These are phyloP conservation scores for Populus davidiana DNA, from an alignment of 345 rosid genomes.

Conservation along the genomic window DNA sequence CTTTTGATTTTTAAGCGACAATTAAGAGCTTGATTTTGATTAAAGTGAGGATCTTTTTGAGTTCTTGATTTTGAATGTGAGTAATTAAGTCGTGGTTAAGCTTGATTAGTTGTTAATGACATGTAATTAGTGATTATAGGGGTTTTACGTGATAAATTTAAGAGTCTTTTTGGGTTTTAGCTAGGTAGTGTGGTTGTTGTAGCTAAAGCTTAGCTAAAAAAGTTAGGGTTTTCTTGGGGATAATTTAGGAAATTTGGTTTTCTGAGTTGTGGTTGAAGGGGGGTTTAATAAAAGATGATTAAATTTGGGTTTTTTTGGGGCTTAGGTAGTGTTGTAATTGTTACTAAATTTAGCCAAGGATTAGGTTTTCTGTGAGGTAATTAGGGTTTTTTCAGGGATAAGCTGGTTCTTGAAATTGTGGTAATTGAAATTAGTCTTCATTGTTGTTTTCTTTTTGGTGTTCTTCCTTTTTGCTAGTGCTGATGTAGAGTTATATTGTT, in stretches of 20 bases:
- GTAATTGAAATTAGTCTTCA: background rate
- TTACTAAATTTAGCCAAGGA: background rate
- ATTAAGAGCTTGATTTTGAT: conserved; percentile 2
- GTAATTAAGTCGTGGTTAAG: conserved; percentile 15
- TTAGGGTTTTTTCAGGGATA: background rate
- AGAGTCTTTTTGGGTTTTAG: conserved; percentile 9
- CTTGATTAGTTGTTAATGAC: conserved; percentile 10
- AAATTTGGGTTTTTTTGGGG: background rate
- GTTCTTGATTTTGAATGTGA: conserved; percentile 16
- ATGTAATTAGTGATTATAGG: background rate
- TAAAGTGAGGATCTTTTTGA: conserved; percentile 12
- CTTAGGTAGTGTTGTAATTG: background rate
- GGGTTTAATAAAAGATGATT: background rate
- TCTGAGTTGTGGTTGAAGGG: background rate
- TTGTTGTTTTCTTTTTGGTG: background rate
- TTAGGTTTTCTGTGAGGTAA: background rate
- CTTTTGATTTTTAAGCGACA: conserved; percentile 7
- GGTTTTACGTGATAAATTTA: background rate
- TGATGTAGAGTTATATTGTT: conserved; percentile 26
- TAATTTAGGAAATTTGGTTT: background rate
- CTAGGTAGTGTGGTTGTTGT: background rate
- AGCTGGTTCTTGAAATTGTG: background rate
- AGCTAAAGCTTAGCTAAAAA: background rate
- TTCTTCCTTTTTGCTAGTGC: conserved; percentile 12
- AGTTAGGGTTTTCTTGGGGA: conserved; percentile 32